Conservation (phyloP, 2,329 filamentous ascomycete genomes). For the Hymenoscyphus fraxineus region DNA sequence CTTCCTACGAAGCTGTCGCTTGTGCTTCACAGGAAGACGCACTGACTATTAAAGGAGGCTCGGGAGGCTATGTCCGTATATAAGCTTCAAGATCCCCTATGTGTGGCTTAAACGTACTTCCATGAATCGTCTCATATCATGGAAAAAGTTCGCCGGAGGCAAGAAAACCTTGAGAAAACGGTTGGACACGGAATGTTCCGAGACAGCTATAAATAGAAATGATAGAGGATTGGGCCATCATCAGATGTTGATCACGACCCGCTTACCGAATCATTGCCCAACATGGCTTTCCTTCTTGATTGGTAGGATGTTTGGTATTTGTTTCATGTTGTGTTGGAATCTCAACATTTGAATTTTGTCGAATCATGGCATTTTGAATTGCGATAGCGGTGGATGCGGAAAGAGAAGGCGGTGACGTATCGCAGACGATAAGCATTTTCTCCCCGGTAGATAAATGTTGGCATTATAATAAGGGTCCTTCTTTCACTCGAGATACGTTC, state of each 20-base stretch:
- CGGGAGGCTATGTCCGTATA: neutral
- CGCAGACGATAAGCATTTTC: neutral
- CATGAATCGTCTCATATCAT: neutral
- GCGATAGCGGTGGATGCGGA: neutral
- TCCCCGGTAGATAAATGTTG: neutral
- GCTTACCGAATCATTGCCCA: neutral
- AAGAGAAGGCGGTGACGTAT: neutral
- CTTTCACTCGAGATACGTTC: neutral
- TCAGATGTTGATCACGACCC: constrained; percentile 1
- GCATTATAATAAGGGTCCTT: neutral
- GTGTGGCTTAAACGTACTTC: neutral
- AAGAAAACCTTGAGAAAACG: neutral
- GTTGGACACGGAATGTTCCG: neutral
- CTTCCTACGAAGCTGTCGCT: too few relatives aligned
- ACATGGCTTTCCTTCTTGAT: neutral
- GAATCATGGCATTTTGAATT: neutral
- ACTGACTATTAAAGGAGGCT: too few relatives aligned
- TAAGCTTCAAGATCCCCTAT: neutral
- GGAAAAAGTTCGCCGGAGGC: neutral
- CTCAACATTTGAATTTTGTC: neutral
- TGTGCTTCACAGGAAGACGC: too few relatives aligned
- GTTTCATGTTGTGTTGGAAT: neutral
- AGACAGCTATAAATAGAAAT: neutral
- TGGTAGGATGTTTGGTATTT: neutral
- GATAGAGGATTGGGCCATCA: neutral